Evolutionary conservation across 2,329 filamentous ascomycete species (phyloP).

Genomic region (Berkeleyomyces basicola): DNA sequence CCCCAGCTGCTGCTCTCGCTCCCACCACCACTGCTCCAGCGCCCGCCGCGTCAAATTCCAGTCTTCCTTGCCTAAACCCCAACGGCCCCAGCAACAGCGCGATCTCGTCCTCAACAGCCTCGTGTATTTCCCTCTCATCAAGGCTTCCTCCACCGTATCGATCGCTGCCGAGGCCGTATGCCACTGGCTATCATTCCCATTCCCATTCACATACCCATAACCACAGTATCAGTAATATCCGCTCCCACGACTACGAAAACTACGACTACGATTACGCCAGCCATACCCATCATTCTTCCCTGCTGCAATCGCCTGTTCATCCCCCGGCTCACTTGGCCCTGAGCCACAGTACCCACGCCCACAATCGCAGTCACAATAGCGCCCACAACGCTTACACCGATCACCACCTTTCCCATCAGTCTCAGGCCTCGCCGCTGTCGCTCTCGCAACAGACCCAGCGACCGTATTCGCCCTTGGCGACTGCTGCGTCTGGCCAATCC

Average conservation of each 20-base stretch:
- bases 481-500: background rate
- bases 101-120: constrained; percentile 10
- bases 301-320: constrained; percentile 6
- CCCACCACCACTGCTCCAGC: background rate
- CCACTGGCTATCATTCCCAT: constrained; percentile 1
- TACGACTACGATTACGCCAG: constrained; percentile 12
- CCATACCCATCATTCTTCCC: constrained; percentile 1
- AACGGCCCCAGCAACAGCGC: constrained; percentile 10
- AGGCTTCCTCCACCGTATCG: constrained; percentile 8
- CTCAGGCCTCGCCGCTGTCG: constrained; percentile 16
- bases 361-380: background rate
- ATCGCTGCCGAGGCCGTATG: constrained; percentile 1
- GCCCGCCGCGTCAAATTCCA: background rate
- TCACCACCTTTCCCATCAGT: constrained; percentile 31
- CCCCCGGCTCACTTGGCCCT: constrained; percentile 2
- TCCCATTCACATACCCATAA: background rate
- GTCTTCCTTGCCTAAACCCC: constrained; percentile 10
- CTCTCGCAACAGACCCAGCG: constrained; percentile 16
- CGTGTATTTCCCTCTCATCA: constrained; percentile 8
- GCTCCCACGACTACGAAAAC: constrained; percentile 9
- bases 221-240: constrained; percentile 3
- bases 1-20: background rate
- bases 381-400: constrained; percentile 7
- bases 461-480: constrained; percentile 7
- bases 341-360: background rate